Evolutionary conservation across 2,329 filamentous ascomycete genomes (phyloP), one percentile per base, ranked within the genome.

Genomic region (Parascedosporium putredinis): DNA sequence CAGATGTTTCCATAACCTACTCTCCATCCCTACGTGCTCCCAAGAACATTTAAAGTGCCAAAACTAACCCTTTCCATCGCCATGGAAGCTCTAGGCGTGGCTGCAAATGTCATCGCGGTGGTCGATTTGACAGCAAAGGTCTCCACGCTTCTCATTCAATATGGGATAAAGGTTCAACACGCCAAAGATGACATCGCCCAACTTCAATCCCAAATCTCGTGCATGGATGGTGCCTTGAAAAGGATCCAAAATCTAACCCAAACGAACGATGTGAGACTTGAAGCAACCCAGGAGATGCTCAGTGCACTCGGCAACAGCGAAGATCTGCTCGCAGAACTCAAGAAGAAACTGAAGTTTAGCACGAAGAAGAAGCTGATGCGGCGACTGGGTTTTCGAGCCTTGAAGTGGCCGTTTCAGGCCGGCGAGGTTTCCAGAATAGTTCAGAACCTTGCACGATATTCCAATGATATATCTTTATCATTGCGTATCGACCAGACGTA

Each of bases 401-500:
- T 69, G 12, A 69, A 63, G 55, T 70, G 65, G 67, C 66, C 65
- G 3, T 63, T 69, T 40, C 56, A 59, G 24, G 66, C 59, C 38
- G 60, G 63, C 38, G 58, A 68, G 44, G 58, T 67, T 40, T 58
- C 64, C n/a, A 46, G 42, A 12, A 51, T 56, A n/a, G 52, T 64
- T 31, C 6, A 6, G 6, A 31, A 14, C 27, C 27, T 31, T 31
- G 27, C 6, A 14, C 27, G 27, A 6, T 14, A 31, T 14, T 6
- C 6, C 7, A 31, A 31, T 7, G 14, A 6, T 14, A 31, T 31
- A 7, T 14, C 14, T 6, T 14, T 31, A 6, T 6, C 7, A 31
- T 14, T 31, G 7, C 27, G 14, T 6, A 14, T 31, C 27, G 27
- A 31, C 14, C 27, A 31, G 27, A 31, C 14, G 27, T 31, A 14